These are phyloP conservation scores for Thelonectria blattea DNA, from an alignment of 2,329 filamentous ascomycete species.

Conservation along the genomic window DNA sequence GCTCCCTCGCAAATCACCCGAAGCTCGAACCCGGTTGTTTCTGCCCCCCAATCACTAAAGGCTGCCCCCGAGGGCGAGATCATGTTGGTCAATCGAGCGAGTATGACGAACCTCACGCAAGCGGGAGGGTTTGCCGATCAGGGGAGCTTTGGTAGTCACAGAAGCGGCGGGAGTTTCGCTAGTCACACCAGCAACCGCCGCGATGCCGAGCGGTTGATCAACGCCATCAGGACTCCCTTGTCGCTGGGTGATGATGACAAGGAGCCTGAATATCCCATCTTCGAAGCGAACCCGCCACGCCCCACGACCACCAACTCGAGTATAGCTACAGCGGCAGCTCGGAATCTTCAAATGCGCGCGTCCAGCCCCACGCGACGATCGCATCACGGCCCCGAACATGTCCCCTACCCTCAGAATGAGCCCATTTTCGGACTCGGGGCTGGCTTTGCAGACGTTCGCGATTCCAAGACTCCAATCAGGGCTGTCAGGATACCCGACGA, in stretches of 20 bases:
- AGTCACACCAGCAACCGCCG: constrained; percentile 59
- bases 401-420: constrained; percentile 34
- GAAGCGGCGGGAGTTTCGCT: constrained; percentile 48
- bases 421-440: constrained; percentile 43
- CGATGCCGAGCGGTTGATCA: constrained; percentile 73
- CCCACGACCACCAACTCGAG: constrained; percentile 27
- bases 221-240: constrained; percentile 71
- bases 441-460: constrained; percentile 49
- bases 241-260: constrained; percentile 42
- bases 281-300: constrained; percentile 5
- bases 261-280: constrained; percentile 43
- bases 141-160: constrained; percentile 32
- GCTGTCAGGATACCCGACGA: constrained; percentile 58
- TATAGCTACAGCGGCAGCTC: constrained; percentile 13
- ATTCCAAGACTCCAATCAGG: constrained; percentile 53
- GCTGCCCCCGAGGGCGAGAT: constrained; percentile 58
- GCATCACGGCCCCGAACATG: constrained; percentile 16
- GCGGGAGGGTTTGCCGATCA: constrained; percentile 18
- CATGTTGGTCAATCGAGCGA: constrained; percentile 62
- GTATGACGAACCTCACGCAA: constrained; percentile 26
- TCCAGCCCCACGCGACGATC: constrained; percentile 19
- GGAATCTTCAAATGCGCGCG: constrained; percentile 20
- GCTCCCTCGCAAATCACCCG: constrained; percentile 11
- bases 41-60: constrained; percentile 35
- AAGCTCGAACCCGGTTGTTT: constrained; percentile 21